A percentile compares a stretch with the other conserved stretches of the same genome.
Evolutionary conservation across 495 filamentous ascomycete genomes (phyloP).

Genomic region (Trichoderma erinaceum): DNA sequence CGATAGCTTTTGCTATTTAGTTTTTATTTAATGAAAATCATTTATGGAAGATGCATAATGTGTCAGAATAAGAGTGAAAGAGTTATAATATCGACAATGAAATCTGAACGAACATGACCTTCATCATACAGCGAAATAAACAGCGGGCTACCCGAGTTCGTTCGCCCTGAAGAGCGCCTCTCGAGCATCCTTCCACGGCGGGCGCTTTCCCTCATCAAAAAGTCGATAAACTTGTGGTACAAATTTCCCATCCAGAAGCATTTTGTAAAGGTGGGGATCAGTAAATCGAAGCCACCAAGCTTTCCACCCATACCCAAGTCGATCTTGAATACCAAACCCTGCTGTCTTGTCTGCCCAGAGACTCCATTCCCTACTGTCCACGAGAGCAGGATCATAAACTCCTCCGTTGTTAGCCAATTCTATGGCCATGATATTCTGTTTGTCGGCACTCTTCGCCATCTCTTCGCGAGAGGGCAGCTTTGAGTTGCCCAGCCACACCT

Average conservation of each 20-base stretch:
- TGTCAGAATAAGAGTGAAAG: too few species aligned
- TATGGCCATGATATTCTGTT: background rate
- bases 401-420: background rate
- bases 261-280: background rate
- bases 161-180: background rate
- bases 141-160: background rate
- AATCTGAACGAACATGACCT: too few species aligned
- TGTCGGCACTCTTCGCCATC: background rate
- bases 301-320: background rate
- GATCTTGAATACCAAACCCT: background rate
- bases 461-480: background rate
- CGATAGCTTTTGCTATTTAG: too few species aligned
- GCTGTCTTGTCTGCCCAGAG: background rate
- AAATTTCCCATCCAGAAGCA: background rate
- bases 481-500: background rate
- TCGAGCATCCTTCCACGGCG: background rate
- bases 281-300: background rate
- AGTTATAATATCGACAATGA: too few species aligned
- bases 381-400: background rate
- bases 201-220: background rate
- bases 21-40: too few species aligned
- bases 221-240: background rate
- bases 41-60: too few species aligned
- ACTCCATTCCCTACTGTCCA: background rate
- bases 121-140: too few species aligned